Percentiles rank a stretch among this genome's conserved stretches.
phyloP scores from a whole-genome alignment of 1,284 basidiomycete species.

The Ustilago cynodontis region DNA sequence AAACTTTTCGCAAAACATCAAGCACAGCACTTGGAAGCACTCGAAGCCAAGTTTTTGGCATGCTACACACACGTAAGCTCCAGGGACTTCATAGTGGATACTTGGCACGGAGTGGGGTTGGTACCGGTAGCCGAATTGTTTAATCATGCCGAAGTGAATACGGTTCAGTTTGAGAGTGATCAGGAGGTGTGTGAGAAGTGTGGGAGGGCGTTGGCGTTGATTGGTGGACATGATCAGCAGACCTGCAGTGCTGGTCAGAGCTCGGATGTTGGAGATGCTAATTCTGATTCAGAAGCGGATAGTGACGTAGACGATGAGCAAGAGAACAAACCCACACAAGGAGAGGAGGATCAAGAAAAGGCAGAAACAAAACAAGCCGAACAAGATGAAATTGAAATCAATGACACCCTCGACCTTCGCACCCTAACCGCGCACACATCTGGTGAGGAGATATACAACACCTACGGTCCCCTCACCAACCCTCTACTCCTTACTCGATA shows the following conservation, averaged over 20 bases:
- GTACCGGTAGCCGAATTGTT: conserved; percentile 65
- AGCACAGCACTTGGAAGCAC: conserved; percentile 20
- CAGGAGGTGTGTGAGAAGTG: conserved; percentile 62
- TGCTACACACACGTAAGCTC: conserved; percentile 59
- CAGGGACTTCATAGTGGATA: conserved; percentile 63
- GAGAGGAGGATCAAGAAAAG: background rate
- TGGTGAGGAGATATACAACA: conserved; percentile 56
- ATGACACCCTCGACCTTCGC: conserved; percentile 60
- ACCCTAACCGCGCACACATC: conserved; percentile 13
- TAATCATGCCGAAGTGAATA: conserved; percentile 56
- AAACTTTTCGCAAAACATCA: conserved; percentile 15
- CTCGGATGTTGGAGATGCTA: background rate
- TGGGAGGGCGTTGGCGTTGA: conserved; percentile 37
- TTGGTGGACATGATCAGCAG: conserved; percentile 35
- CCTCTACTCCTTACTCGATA: conserved; percentile 59
- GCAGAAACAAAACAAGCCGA: background rate
- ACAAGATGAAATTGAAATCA: conserved; percentile 3
- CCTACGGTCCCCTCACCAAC: conserved; percentile 62
- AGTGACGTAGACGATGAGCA: background rate
- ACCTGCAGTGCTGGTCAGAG: conserved; percentile 5
- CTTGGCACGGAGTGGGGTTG: conserved; percentile 57
- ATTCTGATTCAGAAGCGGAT: background rate
- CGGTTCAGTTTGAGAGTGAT: conserved; percentile 64
- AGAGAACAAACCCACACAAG: background rate
- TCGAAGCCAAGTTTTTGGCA: conserved; percentile 32